Evolutionary conservation across 148 eudicot genomes (phyloP).

Genomic region (Dysphania ambrosioides): DNA sequence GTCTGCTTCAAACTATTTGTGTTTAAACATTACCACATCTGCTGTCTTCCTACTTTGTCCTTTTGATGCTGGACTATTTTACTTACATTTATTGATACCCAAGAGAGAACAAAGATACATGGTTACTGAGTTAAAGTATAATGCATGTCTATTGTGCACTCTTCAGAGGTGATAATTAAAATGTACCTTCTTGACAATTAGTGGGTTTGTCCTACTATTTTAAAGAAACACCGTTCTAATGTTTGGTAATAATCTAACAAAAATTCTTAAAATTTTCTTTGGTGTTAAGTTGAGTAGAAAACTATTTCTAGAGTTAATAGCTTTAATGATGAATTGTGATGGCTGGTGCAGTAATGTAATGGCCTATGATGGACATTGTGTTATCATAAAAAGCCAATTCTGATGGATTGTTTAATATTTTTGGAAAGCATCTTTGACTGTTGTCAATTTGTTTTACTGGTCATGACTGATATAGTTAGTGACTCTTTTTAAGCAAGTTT

Average conservation of each 20-base stretch:
- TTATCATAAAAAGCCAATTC: no score
- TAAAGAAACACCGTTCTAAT: no score
- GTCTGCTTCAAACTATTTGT: no score
- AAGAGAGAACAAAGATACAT: background rate
- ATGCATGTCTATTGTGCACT: no score
- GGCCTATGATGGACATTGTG: no score
- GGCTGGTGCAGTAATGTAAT: background rate
- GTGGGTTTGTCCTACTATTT: no score
- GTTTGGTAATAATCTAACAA: no score
- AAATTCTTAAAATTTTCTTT: background rate
- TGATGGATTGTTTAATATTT: no score
- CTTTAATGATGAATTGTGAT: background rate
- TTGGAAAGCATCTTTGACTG: no score
- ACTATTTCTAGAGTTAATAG: background rate
- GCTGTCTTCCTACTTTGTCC: background rate
- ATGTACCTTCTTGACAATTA: no score
- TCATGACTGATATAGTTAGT: background rate
- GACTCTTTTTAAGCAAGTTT: background rate
- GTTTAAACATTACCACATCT: background rate
- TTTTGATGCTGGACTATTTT: slow-evolving; percentile 1
- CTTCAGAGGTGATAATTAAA: background rate
- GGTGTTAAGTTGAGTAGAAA: background rate
- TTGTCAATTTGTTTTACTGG: no score
- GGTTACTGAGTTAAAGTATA: background rate
- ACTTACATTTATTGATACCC: background rate